Evolutionary conservation across 306 rosid species (phyloP), one percentile per base, ranked within the genome.

Genomic region (Mimosa pudica): DNA sequence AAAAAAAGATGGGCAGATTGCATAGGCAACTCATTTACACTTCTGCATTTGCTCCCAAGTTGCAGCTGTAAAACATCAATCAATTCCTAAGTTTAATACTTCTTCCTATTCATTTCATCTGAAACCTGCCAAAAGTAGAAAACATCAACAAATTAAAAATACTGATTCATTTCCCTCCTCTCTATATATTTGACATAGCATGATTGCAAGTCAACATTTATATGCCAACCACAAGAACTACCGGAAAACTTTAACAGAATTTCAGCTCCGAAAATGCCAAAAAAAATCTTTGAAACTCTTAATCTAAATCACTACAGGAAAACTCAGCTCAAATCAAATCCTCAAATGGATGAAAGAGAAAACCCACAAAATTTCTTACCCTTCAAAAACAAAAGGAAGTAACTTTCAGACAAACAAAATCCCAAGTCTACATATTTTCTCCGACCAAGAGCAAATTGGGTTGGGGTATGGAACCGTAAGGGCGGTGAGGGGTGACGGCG

Each of bases 71-170:
- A 24, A 24, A 24, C 30, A 24, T 24, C 30, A 24, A 24, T 24
- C 30, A 24, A 24, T 24, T 24, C 30, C 30, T 24, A 24, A 24
- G 30, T 24, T 24, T 24, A 24, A 24, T 1, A 24, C 84, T 85
- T 83, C 77, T 78, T 85, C 81, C 49, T 71, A 70, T 14, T 82
- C 84, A 79, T 79, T 76, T 88, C 91, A 74, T 83, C 91, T 7
- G 82, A 66, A 84, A 24, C 70, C 90, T 84, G 86, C 70, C 17
- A 80, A 78, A 70, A 70, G 42, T 78, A 82, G 61, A 8, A 69
- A 77, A 77, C 30, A 24, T 24, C 71, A 77, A 83, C 11, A 49
- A 45, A 61, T 52, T 84, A 13, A 82, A 84, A 79, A 62, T 18
- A 47, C 0, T 16, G 16, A 30, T 51, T 44, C 71, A 47, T 60